Percentiles rank a stretch among this genome's conserved stretches.
These are phyloP conservation scores for Mucor piriformis DNA, from an alignment of 371 early-diverging fungal genomes.

Conservation along the genomic window DNA sequence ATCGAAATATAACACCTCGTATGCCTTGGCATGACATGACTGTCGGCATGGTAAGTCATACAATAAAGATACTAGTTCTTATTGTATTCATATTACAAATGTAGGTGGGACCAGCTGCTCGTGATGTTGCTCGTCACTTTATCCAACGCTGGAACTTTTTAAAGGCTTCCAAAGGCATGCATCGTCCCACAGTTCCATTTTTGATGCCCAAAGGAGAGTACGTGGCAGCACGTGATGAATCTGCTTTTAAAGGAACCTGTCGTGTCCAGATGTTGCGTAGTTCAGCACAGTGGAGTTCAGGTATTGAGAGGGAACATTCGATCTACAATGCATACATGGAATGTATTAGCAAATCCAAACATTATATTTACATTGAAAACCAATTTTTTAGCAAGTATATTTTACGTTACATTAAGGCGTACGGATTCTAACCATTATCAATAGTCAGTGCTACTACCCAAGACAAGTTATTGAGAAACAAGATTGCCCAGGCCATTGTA, in stretches of 20 bases:
- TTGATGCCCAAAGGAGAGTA: constrained; percentile 82
- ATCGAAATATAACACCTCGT: constrained; percentile 63
- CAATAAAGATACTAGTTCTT: no score
- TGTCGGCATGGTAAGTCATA: constrained; percentile 62
- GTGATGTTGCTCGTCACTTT: constrained; percentile 91
- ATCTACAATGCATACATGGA: constrained; percentile 87
- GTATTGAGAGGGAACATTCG: constrained; percentile 67
- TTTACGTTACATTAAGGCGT: not conserved
- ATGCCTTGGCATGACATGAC: constrained; percentile 97
- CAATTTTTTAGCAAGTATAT: constrained; percentile 29
- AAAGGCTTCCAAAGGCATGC: constrained; percentile 70
- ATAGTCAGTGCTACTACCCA: constrained; percentile 41
- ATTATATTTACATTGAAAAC: constrained; percentile 62
- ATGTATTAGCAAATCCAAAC: constrained; percentile 76
- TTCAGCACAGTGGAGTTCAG: constrained; percentile 70
- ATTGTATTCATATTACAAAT: not conserved
- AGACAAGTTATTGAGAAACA: constrained; percentile 42
- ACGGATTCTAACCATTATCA: not conserved
- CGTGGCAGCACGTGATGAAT: constrained; percentile 67
- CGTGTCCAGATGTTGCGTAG: constrained; percentile 73
- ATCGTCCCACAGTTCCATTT: constrained; percentile 66
- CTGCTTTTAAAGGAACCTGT: constrained; percentile 64
- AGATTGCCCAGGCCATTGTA: constrained; percentile 62
- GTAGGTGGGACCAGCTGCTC: constrained; percentile 72
- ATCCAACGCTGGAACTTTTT: constrained; percentile 92